Percentiles rank a stretch among this genome's conserved stretches.
Conservation (phyloP, 2,329 filamentous ascomycete genomes). For the Penicillium griseofulvum region DNA sequence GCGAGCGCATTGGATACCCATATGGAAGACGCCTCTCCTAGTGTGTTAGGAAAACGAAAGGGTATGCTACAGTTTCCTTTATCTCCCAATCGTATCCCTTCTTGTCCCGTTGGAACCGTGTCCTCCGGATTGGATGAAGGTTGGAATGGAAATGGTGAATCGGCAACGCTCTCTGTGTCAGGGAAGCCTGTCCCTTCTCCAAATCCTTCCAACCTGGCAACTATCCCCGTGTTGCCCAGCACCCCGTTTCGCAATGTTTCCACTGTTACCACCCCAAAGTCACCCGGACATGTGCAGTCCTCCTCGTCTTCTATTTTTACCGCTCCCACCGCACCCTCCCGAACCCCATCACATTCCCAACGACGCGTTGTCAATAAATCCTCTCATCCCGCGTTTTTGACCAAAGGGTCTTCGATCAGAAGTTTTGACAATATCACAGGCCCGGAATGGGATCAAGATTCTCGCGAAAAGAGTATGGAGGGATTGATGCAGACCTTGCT, state of each 20-base stretch:
- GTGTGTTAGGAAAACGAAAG: constrained; percentile 49
- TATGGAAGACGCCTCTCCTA: constrained; percentile 38
- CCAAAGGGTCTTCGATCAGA: constrained; percentile 71
- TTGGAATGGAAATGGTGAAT: background rate
- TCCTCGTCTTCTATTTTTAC: constrained; percentile 13
- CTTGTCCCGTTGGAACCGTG: constrained; percentile 10
- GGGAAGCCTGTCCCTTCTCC: background rate
- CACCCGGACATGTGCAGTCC: constrained; percentile 41
- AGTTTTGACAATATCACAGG: constrained; percentile 46
- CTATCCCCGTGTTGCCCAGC: constrained; percentile 2
- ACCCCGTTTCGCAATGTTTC: constrained; percentile 14
- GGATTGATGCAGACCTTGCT: constrained; percentile 69
- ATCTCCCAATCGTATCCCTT: constrained; percentile 19
- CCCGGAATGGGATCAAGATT: constrained; percentile 68
- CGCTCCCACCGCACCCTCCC: constrained; percentile 35
- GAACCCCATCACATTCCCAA: constrained; percentile 5
- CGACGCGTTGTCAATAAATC: constrained; percentile 29
- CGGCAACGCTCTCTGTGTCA: background rate
- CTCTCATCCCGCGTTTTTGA: constrained; percentile 55
- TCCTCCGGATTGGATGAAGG: background rate
- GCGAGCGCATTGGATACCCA: constrained; percentile 45
- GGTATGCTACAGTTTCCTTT: constrained; percentile 48
- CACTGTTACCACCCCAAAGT: constrained; percentile 8
- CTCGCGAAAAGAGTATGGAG: constrained; percentile 73
- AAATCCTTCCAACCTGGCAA: background rate